Conservation (phyloP, 805 yeast species). For the Hanseniaspora valbyensis region DNA sequence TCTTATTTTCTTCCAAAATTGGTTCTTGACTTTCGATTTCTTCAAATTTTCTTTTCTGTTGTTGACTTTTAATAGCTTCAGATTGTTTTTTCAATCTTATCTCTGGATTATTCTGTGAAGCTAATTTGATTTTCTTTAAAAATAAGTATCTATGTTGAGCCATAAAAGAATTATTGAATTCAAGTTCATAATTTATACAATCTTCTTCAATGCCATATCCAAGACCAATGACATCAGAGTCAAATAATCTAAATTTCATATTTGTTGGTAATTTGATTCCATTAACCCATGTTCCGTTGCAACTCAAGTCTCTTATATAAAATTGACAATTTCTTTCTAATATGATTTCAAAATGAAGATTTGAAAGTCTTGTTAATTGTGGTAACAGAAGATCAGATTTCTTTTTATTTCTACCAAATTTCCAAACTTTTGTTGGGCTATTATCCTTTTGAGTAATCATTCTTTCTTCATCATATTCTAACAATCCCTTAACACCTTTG, state of each 20-base stretch:
- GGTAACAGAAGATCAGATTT: constrained; percentile 52
- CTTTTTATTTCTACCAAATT: constrained; percentile 59
- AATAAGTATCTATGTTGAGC: constrained; percentile 10
- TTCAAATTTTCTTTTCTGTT: background rate
- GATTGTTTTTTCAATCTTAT: background rate
- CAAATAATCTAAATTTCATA: constrained; percentile 67
- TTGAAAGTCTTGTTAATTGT: constrained; percentile 56
- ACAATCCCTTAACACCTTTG: background rate
- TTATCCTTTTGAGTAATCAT: constrained; percentile 4
- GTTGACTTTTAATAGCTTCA: background rate
- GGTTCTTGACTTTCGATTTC: background rate
- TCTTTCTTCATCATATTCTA: constrained; percentile 3
- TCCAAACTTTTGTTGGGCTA: constrained; percentile 34
- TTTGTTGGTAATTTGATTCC: constrained; percentile 61
- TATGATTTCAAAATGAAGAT: constrained; percentile 64
- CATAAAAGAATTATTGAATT: constrained; percentile 29
- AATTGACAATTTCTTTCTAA: constrained; percentile 46
- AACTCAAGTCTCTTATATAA: constrained; percentile 52
- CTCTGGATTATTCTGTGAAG: background rate
- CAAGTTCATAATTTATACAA: constrained; percentile 39
- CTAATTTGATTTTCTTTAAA: constrained; percentile 1
- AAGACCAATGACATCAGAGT: constrained; percentile 87
- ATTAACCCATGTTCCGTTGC: constrained; percentile 88
- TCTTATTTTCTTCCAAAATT: background rate
- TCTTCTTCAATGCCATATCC: constrained; percentile 79